Base-by-base conservation (phyloP, 1,284 basidiomycete genomes). In the Neolentinus lepideus region DNA sequence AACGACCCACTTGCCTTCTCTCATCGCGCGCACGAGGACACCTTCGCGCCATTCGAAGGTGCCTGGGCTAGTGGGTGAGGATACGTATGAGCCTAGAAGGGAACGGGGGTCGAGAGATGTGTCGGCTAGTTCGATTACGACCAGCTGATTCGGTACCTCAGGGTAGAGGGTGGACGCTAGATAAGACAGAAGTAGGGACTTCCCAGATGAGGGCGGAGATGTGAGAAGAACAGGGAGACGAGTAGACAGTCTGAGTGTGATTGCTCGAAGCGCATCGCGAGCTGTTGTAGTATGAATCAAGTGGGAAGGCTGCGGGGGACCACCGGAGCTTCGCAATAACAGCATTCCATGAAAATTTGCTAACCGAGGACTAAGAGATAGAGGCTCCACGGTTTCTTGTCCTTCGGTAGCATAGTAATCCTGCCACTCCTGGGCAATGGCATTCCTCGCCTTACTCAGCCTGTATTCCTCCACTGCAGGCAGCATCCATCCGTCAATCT, bases 21-120 rank as follows among this genome's bases (percentile, higher is more conserved):
- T 81, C 75, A 99, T 89, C 0, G 96, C 91, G 50, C 91, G 89
- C 4, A 96, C 87, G 48, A 99, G 77, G 0, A 95, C 90, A 11
- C 97, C 97, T 62, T 99, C 95, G 67, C 91, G 91, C 90, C 95
- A 99, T 65, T 96, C 92, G 63, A 99, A 99, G 0, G 86, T 86
- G 10, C 97, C 97, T 0, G 93, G 88, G 38, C 84, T 81, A 1
- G 82, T 87, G 0, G 90, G 78, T 0, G 95, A 98, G 1, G 96
- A 97, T 2, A 94, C 77, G 59, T 98, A 97, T 1, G 94, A 96
- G 4, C 97, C 97, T 31, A 99, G 80, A 1, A 99, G 80, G 1
- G 94, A 89, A 52, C 97, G 92, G 33, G 96, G 89, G 66, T 99
- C 97, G 54, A 99, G 81, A 1, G 92, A 97, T 0, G 93, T 94